These are phyloP conservation scores for Alternaria longipes DNA, from an alignment of 2,329 filamentous ascomycete species.

Conservation along the genomic window DNA sequence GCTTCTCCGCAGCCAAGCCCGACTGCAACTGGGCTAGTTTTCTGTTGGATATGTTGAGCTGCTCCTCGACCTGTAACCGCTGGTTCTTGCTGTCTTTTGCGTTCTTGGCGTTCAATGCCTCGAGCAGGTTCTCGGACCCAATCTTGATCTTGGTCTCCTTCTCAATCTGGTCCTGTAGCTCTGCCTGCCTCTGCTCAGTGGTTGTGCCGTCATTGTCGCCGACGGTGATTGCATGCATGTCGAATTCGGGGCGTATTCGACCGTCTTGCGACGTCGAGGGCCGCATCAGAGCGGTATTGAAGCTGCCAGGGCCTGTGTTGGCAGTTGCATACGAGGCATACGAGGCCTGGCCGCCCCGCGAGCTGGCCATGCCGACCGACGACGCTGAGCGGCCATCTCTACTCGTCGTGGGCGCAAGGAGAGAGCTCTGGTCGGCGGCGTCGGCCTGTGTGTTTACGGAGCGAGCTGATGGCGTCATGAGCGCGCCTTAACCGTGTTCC, in stretches of 20 bases:
- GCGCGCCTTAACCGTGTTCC: slow-evolving; percentile 50
- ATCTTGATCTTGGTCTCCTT: slow-evolving; percentile 98
- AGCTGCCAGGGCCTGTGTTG: slow-evolving; percentile 76
- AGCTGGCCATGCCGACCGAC: slow-evolving; percentile 64
- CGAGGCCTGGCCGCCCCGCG: slow-evolving; percentile 68
- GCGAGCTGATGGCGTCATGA: slow-evolving; percentile 55
- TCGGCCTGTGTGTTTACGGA: slow-evolving; percentile 52
- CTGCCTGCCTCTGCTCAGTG: slow-evolving; percentile 77
- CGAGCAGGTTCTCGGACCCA: slow-evolving; percentile 96
- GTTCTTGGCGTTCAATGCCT: slow-evolving; percentile 93
- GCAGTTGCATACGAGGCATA: slow-evolving; percentile 74
- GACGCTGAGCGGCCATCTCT: slow-evolving; percentile 67
- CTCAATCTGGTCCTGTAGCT: slow-evolving; percentile 84
- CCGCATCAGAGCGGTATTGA: slow-evolving; percentile 81
- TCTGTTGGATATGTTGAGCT: slow-evolving; percentile 87
- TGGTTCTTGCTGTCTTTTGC: slow-evolving; percentile 88
- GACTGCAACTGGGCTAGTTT: slow-evolving; percentile 69
- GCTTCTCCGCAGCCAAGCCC: slow-evolving; percentile 68
- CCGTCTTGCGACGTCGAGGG: slow-evolving; percentile 73
- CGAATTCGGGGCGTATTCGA: slow-evolving; percentile 65
- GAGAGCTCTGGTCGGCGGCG: slow-evolving; percentile 50
- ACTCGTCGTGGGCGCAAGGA: slow-evolving; percentile 56
- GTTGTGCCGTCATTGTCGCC: slow-evolving; percentile 70
- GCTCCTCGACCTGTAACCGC: slow-evolving; percentile 70
- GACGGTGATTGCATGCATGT: slow-evolving; percentile 59